Evolutionary conservation across 192 early-diverging fungal species (phyloP).

Genomic region (Geosiphon pyriformis): DNA sequence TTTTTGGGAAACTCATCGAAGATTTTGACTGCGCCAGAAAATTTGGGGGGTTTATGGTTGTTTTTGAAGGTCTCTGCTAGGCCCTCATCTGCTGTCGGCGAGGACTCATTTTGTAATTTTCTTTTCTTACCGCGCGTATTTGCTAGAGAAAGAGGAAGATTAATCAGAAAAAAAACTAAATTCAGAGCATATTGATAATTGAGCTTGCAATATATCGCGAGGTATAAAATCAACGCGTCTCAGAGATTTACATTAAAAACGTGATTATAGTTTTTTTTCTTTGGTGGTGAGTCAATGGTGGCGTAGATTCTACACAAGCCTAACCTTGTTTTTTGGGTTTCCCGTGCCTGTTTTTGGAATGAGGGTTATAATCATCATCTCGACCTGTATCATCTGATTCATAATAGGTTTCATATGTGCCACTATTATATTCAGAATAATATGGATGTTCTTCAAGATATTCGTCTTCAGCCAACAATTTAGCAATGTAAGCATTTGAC

Average conservation of each 20-base stretch:
- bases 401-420: constrained; percentile 26
- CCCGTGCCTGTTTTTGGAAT: constrained; percentile 27
- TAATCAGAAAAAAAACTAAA: no score
- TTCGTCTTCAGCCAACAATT: constrained; percentile 67
- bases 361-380: constrained; percentile 39
- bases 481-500: constrained; percentile 75
- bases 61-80: no score
- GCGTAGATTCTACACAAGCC: background rate
- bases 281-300: background rate
- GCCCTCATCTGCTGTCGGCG: no score
- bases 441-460: constrained; percentile 45
- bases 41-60: no score
- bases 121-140: background rate
- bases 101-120: background rate
- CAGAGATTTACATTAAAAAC: background rate
- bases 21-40: no score
- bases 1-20: no score
- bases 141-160: no score
- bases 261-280: background rate
- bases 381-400: constrained; percentile 46
- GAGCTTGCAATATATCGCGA: no score
- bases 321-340: constrained; percentile 20
- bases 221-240: no score
- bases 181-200: no score
- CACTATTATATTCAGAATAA: constrained; percentile 54